A percentile compares a stretch with the other conserved stretches of the same genome.
Evolutionary conservation across 345 rosid species (phyloP).

Genomic region (Sapria himalayana): DNA sequence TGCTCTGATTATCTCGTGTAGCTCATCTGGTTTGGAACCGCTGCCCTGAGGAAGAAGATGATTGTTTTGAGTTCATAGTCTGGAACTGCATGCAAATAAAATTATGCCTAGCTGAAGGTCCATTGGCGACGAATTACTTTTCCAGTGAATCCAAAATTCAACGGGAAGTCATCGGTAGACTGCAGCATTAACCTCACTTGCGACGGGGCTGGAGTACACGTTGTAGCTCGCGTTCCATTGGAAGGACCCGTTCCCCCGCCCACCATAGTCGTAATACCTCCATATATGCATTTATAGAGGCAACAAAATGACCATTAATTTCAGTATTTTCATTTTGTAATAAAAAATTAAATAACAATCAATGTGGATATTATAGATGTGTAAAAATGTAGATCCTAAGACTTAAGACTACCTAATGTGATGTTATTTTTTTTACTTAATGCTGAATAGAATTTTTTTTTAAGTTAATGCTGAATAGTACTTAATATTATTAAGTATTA

Average conservation of each 20-base stretch:
- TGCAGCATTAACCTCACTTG: conserved; percentile 93
- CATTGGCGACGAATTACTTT: conserved; percentile 27
- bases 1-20: conserved; percentile 54
- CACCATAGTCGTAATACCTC: conserved; percentile 76
- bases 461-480: too few species aligned
- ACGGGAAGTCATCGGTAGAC: conserved; percentile 78
- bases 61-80: conserved; percentile 3
- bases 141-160: conserved; percentile 96
- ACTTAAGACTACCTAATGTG: too few species aligned
- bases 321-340: too few species aligned
- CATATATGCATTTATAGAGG: conserved; percentile 7
- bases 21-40: conserved; percentile 50
- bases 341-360: too few species aligned
- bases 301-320: conserved; percentile 1
- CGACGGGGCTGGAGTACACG: conserved; percentile 72
- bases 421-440: too few species aligned
- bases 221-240: conserved; percentile 86
- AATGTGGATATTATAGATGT: too few species aligned
- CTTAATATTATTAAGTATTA: too few species aligned
- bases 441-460: too few species aligned
- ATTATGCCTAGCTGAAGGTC: too few species aligned
- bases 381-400: too few species aligned
- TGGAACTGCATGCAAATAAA: not conserved
- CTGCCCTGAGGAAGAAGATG: conserved; percentile 39
- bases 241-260: conserved; percentile 99